Base-by-base conservation (phyloP, 495 filamentous ascomycete species). In the Elasticomyces elasticus region DNA sequence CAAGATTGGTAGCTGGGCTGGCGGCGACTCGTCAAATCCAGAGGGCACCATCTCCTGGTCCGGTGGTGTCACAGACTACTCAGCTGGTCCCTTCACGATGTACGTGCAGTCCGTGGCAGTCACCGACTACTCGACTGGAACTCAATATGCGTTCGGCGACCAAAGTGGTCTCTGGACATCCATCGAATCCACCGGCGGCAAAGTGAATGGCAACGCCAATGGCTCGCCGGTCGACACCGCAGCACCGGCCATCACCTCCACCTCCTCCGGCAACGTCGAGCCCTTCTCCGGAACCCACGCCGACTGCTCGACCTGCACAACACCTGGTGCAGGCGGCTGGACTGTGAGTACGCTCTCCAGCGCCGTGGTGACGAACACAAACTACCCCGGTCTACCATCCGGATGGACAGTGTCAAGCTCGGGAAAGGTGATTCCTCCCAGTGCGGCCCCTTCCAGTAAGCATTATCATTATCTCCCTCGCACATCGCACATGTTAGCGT, bases 51-150 rank as follows among this genome's bases (percentile, higher is more conserved):
- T 96, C 52, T 77, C 81, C 51, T 98, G 92, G 92, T 87, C 92
- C 53, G 79, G 82, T 31, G 92, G 92, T 28, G 74, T 74, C 30
- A 91, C 85, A 20, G 81, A 91, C 67, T 95, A 89, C 65, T 76
- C 76, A 46, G 56, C 75, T 49, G 92, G 86, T 1, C 90, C 92
- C 0, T 97, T 81, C 73, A 79, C 76, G 44, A 97, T 97, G 92
- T 71, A 79, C 48, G 77, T 95, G 59, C 82, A 87, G 68, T 81
- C 75, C 25, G 72, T 95, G 49, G 77, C 77, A 40, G 79, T 91
- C 45, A 81, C 81, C 38, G 92, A 98, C 71, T 96, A 96, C 72
- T 94, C 87, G 22, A 94, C 87, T 11, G 92, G 91, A 28, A 80
- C 77, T 0, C 72, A 80, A 41, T 98, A 98, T 72, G 73, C 67